Evolutionary conservation across 306 rosid genomes (phyloP).

Genomic region (Gastrolobium villosum): DNA sequence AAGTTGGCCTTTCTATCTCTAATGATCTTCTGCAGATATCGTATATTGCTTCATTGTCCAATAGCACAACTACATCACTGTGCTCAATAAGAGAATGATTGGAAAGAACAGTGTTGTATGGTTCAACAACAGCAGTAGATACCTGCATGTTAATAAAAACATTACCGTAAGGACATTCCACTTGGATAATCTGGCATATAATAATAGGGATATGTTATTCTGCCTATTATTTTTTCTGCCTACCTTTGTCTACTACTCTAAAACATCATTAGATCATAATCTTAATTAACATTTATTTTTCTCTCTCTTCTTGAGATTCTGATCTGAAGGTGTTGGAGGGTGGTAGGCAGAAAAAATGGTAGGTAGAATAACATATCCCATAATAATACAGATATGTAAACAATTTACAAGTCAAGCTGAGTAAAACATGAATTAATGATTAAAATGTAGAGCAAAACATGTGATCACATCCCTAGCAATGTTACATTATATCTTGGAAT

Average conservation of each 20-base stretch:
- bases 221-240: no score
- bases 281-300: no score
- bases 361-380: no score
- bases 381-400: not conserved
- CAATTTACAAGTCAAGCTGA: not conserved
- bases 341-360: no score
- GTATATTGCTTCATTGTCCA: constrained; percentile 85
- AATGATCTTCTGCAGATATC: constrained; percentile 83
- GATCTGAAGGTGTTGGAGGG: no score
- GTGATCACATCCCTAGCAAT: not conserved
- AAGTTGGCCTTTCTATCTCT: constrained; percentile 77
- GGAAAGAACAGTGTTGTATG: constrained; percentile 81
- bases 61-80: constrained; percentile 77
- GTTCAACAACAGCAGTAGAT: constrained; percentile 89
- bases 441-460: not conserved
- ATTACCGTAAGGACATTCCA: constrained; percentile 20
- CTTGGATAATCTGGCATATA: not conserved
- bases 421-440: not conserved
- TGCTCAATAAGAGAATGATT: constrained; percentile 78
- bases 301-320: no score
- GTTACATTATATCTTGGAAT: not conserved
- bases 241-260: no score
- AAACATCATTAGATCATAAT: no score
- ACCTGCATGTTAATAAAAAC: constrained; percentile 56
- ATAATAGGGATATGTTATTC: constrained; percentile 1